A percentile compares a stretch with the other conserved stretches of the same genome.
Conservation (phyloP, 768 basidiomycete species). For the Agrocybe pediades region DNA sequence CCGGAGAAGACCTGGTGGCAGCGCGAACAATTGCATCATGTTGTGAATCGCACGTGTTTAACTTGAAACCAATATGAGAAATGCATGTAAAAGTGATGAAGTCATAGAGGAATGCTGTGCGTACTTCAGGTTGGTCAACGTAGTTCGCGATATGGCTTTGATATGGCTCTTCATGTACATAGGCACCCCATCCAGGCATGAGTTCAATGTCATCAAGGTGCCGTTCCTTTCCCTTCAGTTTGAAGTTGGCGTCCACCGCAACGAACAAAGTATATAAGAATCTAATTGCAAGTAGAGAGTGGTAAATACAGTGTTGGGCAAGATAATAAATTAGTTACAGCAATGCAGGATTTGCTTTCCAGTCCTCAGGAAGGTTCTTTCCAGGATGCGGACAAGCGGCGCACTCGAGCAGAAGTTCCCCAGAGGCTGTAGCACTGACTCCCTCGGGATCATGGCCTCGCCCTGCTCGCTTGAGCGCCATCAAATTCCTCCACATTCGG, state of each 20-base stretch:
- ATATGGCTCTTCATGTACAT: not conserved
- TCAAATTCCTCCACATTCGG: not conserved
- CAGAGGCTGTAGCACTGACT: not conserved
- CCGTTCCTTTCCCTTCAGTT: not conserved
- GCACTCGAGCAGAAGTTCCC: not conserved
- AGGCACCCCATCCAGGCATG: too few relatives aligned
- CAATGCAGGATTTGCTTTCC: not conserved
- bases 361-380: not conserved
- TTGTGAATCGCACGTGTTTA: not conserved
- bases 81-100: too few relatives aligned
- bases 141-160: not conserved
- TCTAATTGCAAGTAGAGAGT: not conserved
- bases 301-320: not conserved
- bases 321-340: not conserved
- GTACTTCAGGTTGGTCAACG: not conserved
- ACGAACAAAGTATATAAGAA: not conserved
- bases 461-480: not conserved
- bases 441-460: not conserved
- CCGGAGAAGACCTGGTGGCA: not conserved
- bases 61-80: not conserved
- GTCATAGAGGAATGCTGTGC: not conserved
- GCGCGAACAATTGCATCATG: not conserved
- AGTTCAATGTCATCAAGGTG: not conserved
- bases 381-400: not conserved
- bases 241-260: constrained; percentile 1